Evolutionary conservation across 106 monocot genomes (phyloP).

Genomic region (Allium cepa): DNA sequence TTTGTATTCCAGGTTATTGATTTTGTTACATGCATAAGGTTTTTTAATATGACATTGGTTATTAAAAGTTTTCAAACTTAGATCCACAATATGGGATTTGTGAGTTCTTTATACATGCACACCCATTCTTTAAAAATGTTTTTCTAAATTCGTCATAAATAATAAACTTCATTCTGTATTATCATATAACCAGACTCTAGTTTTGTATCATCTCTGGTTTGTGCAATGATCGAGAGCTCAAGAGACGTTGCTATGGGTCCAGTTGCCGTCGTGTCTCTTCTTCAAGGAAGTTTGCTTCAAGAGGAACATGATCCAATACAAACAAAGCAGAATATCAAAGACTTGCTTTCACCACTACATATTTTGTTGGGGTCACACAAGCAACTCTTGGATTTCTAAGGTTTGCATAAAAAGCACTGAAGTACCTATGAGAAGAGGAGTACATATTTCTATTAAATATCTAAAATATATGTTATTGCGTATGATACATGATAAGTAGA

Average conservation of each 20-base stretch:
- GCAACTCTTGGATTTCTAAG: constrained; percentile 68
- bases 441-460: too few relatives aligned
- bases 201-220: constrained; percentile 80
- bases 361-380: constrained; percentile 82
- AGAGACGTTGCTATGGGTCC: constrained; percentile 92
- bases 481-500: too few relatives aligned
- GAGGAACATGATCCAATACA: constrained; percentile 49
- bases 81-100: constrained; percentile 22
- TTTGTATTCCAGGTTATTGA: neutral
- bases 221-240: constrained; percentile 85
- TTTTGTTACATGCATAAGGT: neutral
- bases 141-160: too few relatives aligned
- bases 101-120: constrained; percentile 2
- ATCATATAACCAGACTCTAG: constrained; percentile 48
- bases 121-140: too few relatives aligned
- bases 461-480: too few relatives aligned
- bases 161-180: too few relatives aligned
- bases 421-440: too few relatives aligned
- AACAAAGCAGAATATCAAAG: constrained; percentile 40
- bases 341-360: constrained; percentile 84
- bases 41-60: constrained; percentile 13
- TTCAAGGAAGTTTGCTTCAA: constrained; percentile 60
- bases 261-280: constrained; percentile 84
- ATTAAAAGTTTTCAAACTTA: constrained; percentile 20
- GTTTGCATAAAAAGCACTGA: constrained; percentile 13